Evolutionary conservation across 2,329 filamentous ascomycete species (phyloP), one percentile per base, ranked within the genome.

Genomic region (Macroventuria anomochaeta): DNA sequence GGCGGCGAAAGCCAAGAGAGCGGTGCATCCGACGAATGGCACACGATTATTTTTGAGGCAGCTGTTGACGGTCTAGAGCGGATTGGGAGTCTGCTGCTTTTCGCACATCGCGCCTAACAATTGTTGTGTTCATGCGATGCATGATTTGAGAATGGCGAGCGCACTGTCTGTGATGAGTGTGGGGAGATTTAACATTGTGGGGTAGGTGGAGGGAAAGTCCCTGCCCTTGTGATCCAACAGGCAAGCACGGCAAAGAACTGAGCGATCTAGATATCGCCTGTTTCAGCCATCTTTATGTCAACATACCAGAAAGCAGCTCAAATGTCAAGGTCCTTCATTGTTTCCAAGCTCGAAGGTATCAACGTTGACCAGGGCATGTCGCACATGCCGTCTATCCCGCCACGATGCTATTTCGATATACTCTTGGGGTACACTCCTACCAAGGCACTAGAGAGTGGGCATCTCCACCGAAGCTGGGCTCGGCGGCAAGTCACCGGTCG

Each of bases 401-500:
- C 15, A 32, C 18, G 7, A 10, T 39, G 36, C 44, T 20, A 15
- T 17, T 12, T 25, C 15, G n/a, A 32, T 26, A 34, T 20, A 23
- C 26, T 21, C 26, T 15, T 39, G 13, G 26, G 25, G 7, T 6
- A 10, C 3, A 18, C 23, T 10, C 5, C 15, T 15, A 17, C 42
- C 31, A 38, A 42, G 11, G n/a, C 18, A n/a, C 25, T 47, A 38
- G 11, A 28, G 25, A 20, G 20, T 12, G 13, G 28, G 29, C 15
- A 32, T 33, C 7, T 25, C 26, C 39, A 38, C n/a, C 13, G 66
- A 68, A 33, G 81, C 85, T 17, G 85, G 85, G 62, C 83, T 88
- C 2, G 87, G 87, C 11, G 86, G 87, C 46, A 79, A 59, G n/a
- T 78, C 75, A 0, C 85, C 38, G 6, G 10, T 29, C 15, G 25